Percentiles rank a stretch among this genome's conserved stretches.
phyloP scores from a whole-genome alignment of 345 rosid genomes.

The Microthlaspi erraticum region DNA sequence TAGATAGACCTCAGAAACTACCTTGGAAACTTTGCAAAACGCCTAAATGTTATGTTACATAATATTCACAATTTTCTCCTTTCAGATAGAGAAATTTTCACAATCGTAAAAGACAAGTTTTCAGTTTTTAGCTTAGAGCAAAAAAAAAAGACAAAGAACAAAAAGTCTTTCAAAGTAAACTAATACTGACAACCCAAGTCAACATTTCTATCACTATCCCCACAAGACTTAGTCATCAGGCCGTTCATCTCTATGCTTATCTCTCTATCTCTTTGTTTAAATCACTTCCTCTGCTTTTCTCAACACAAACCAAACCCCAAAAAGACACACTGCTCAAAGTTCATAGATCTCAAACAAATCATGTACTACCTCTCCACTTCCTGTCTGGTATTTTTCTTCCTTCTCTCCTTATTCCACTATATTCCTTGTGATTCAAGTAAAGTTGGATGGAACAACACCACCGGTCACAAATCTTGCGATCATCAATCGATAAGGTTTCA shows the following conservation, averaged over 20 bases:
- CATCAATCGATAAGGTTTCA: constrained; percentile 40
- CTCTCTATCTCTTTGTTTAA: neutral
- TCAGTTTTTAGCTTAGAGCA: neutral
- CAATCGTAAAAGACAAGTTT: neutral
- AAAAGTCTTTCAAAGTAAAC: constrained; percentile 20
- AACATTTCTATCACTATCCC: neutral
- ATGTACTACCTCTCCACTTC: constrained; percentile 3
- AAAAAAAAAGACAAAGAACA: neutral
- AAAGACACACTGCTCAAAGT: neutral
- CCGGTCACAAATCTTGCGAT: constrained; percentile 12
- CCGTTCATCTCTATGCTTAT: constrained; percentile 6
- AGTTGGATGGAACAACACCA: no score
- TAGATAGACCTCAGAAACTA: no score
- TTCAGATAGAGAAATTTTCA: neutral
- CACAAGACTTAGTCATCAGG: constrained; percentile 13
- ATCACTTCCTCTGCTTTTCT: neutral
- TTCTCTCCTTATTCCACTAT: constrained; percentile 7
- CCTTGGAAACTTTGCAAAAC: no score
- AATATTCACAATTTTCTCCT: no score
- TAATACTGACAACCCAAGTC: constrained; percentile 22
- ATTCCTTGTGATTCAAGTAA: constrained; percentile 17
- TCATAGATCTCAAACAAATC: constrained; percentile 10
- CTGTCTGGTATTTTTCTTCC: constrained; percentile 11
- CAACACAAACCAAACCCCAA: constrained; percentile 19
- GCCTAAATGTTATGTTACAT: neutral